These are phyloP conservation scores for Angomonas ambiguus DNA, from an alignment of 208 protist genomes.

Conservation along the genomic window DNA sequence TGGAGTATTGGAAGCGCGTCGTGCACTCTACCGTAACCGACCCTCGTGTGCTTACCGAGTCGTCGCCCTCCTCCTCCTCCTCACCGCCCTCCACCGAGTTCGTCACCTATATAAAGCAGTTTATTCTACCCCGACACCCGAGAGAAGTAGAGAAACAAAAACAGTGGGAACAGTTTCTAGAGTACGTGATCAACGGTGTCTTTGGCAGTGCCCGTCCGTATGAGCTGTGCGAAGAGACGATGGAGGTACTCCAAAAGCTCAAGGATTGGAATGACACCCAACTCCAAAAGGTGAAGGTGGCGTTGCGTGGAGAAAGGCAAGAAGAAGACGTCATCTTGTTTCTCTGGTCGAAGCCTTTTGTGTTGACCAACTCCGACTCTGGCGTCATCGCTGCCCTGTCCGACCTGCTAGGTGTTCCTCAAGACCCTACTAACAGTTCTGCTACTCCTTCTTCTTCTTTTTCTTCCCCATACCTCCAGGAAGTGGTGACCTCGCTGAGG, in stretches of 20 bases:
- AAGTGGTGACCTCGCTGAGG: conserved; percentile 32
- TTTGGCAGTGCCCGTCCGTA: conserved; percentile 29
- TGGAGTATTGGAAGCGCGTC: background rate
- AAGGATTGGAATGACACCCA: background rate
- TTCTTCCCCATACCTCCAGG: conserved; percentile 29
- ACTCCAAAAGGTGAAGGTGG: background rate
- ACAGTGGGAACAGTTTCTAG: background rate
- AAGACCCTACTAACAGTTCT: no score
- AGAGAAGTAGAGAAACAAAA: background rate
- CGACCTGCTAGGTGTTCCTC: conserved; percentile 18
- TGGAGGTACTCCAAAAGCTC: background rate
- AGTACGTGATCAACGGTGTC: conserved; percentile 1
- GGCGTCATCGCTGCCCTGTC: conserved; percentile 21
- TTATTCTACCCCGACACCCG: background rate
- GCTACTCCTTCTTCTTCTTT: no score
- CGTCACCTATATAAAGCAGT: background rate
- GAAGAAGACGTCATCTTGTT: background rate
- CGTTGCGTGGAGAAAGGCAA: background rate
- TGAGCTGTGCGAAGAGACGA: background rate
- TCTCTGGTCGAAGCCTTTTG: conserved; percentile 18
- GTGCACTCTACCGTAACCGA: background rate
- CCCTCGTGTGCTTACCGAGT: background rate
- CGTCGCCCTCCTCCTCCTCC: no score
- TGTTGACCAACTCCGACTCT: conserved; percentile 51
- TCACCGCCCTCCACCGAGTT: no score